Percentiles rank a stretch among this genome's conserved stretches.
Conservation (phyloP, 2,329 filamentous ascomycete species). For the Periconia sp. region DNA sequence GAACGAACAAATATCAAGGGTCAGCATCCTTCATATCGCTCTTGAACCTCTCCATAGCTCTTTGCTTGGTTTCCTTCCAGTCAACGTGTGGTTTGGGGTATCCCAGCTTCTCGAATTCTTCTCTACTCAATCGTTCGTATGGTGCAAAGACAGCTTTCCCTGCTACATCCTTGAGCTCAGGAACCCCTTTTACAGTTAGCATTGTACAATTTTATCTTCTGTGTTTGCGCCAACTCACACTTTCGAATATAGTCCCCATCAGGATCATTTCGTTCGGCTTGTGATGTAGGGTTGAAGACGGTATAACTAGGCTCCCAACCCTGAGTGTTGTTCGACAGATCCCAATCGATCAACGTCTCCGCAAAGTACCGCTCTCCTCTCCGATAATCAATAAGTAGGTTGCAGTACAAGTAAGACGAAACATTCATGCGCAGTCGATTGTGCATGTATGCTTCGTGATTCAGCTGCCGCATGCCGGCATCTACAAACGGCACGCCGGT, state of each 20-base stretch:
- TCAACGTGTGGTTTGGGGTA: constrained; percentile 51
- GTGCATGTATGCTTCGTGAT: constrained; percentile 55
- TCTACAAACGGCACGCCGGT: constrained; percentile 55
- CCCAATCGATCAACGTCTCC: constrained; percentile 52
- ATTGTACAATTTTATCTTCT: neutral
- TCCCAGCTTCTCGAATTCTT: constrained; percentile 53
- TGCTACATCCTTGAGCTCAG: constrained; percentile 41
- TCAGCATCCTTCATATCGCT: constrained; percentile 45
- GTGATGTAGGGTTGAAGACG: constrained; percentile 48
- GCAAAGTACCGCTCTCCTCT: constrained; percentile 55
- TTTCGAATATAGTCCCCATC: constrained; percentile 43
- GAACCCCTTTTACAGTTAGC: constrained; percentile 27
- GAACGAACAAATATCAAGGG: neutral
- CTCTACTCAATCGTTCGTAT: constrained; percentile 45
- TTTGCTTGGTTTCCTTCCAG: constrained; percentile 46
- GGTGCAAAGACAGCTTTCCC: constrained; percentile 55
- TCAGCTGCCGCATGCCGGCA: constrained; percentile 55
- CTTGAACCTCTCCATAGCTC: constrained; percentile 49
- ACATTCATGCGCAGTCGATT: constrained; percentile 56
- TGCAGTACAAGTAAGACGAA: constrained; percentile 50
- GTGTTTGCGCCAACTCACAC: constrained; percentile 17
- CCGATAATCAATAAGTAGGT: constrained; percentile 54
- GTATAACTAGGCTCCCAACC: constrained; percentile 56
- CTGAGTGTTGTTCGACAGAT: constrained; percentile 55
- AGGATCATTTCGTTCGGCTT: constrained; percentile 43